Percentiles rank a stretch among this genome's conserved stretches.
phyloP scores from a whole-genome alignment of 2,329 filamentous ascomycete genomes.

The Coniosporium tulheliwenetii region DNA sequence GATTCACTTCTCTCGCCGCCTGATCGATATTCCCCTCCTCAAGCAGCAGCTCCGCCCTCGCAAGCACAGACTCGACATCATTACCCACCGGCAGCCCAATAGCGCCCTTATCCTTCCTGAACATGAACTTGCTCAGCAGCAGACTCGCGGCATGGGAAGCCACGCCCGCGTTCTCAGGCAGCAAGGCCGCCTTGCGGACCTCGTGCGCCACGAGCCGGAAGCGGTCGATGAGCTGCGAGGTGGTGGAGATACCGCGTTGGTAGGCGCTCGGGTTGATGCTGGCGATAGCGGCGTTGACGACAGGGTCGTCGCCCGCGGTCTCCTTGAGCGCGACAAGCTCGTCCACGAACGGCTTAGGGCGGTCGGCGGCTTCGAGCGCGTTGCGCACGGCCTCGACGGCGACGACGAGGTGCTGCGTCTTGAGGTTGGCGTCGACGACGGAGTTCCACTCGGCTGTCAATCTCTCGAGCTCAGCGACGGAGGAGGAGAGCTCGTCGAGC shows the following conservation, averaged over 20 bases:
- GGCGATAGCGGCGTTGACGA: slow-evolving; percentile 87
- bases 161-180: slow-evolving; percentile 87
- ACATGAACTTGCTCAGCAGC: slow-evolving; percentile 83
- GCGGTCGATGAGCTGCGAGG: slow-evolving; percentile 78
- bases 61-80: slow-evolving; percentile 88
- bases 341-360: slow-evolving; percentile 72
- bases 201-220: slow-evolving; percentile 87
- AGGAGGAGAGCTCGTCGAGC: slow-evolving; percentile 61
- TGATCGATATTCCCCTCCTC: slow-evolving; percentile 88
- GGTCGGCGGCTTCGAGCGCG: slow-evolving; percentile 57
- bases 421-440: slow-evolving; percentile 77
- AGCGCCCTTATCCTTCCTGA: slow-evolving; percentile 59
- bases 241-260: slow-evolving; percentile 74
- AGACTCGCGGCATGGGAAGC: slow-evolving; percentile 86
- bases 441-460: slow-evolving; percentile 81
- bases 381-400: slow-evolving; percentile 86
- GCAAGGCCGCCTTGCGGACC: slow-evolving; percentile 82
- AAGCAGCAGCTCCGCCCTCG: slow-evolving; percentile 73
- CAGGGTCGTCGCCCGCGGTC: slow-evolving; percentile 66
- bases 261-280: slow-evolving; percentile 91
- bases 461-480: slow-evolving; percentile 71
- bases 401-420: slow-evolving; percentile 91
- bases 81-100: slow-evolving; percentile 58
- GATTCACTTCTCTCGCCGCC: slow-evolving; percentile 90
- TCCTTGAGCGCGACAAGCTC: slow-evolving; percentile 93